A percentile compares a stretch with the other conserved stretches of the same genome.
phyloP scores from a whole-genome alignment of 768 basidiomycete species.

The Collybia sp. region DNA sequence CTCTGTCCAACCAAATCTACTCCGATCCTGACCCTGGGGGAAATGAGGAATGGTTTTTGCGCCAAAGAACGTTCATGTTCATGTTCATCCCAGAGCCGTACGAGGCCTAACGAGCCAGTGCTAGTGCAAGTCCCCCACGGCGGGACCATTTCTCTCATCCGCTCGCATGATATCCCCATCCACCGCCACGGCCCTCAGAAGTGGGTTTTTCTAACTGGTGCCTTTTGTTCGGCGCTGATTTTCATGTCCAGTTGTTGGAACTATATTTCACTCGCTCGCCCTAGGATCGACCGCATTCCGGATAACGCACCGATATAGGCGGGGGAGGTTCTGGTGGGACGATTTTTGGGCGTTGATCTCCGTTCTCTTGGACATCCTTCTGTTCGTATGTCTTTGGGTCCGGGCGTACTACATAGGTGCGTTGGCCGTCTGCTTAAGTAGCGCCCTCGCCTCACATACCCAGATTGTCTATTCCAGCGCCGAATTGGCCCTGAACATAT shows the following conservation, averaged over 20 bases:
- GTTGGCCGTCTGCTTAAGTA: too few relatives aligned
- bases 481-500: too few relatives aligned
- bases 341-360: neutral
- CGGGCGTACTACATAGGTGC: too few relatives aligned
- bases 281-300: neutral
- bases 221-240: neutral
- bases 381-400: neutral
- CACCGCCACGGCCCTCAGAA: constrained; percentile 7
- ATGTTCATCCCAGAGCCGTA: too few relatives aligned
- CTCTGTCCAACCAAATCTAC: too few relatives aligned
- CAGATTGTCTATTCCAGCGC: too few relatives aligned
- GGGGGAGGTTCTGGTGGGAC: neutral
- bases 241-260: neutral
- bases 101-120: too few relatives aligned
- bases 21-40: too few relatives aligned
- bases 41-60: too few relatives aligned
- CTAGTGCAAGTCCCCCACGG: too few relatives aligned
- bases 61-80: too few relatives aligned
- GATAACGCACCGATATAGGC: neutral
- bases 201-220: neutral
- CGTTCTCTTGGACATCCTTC: neutral
- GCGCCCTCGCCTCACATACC: too few relatives aligned
- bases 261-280: neutral
- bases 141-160: constrained; percentile 3
- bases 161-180: constrained; percentile 3